A percentile compares a stretch with the other conserved stretches of the same genome.
These are phyloP conservation scores for Begonia fuchsioides DNA, from an alignment of 306 rosid species.

Conservation along the genomic window DNA sequence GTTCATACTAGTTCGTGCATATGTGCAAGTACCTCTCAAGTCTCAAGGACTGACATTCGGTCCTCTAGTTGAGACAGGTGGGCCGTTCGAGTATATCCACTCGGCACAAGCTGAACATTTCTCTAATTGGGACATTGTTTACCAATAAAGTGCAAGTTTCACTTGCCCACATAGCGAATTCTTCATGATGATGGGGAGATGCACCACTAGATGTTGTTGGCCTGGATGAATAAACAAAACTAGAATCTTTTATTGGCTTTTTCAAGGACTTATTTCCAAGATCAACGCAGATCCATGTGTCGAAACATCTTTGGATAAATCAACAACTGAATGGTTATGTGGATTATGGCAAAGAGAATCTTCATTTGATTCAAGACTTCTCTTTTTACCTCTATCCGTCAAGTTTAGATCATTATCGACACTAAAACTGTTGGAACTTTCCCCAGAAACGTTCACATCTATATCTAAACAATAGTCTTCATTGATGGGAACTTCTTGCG, in stretches of 20 bases:
- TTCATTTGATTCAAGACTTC: constrained; percentile 24
- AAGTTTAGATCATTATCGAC: constrained; percentile 8
- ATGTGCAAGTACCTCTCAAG: constrained; percentile 10
- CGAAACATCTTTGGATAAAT: constrained; percentile 23
- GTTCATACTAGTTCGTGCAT: too few relatives aligned
- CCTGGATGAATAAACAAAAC: constrained; percentile 17
- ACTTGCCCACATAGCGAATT: constrained; percentile 63
- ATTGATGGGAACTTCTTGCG: constrained; percentile 26
- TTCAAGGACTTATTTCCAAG: constrained; percentile 14
- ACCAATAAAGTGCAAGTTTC: constrained; percentile 68
- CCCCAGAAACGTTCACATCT: background rate
- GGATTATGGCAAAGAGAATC: constrained; percentile 16
- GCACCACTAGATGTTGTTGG: constrained; percentile 14
- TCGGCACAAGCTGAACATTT: constrained; percentile 57
- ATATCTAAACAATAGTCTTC: constrained; percentile 29
- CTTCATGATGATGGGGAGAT: constrained; percentile 13
- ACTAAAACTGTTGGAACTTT: too few relatives aligned
- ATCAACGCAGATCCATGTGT: constrained; percentile 10
- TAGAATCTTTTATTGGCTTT: constrained; percentile 20
- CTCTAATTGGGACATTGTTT: constrained; percentile 48
- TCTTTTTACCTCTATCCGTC: constrained; percentile 26
- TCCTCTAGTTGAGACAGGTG: constrained; percentile 21
- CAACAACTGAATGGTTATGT: constrained; percentile 21
- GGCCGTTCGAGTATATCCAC: constrained; percentile 72
- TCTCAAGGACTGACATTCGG: constrained; percentile 31